These are phyloP conservation scores for Salix arbutifolia DNA, from an alignment of 345 rosid genomes.

Conservation along the genomic window DNA sequence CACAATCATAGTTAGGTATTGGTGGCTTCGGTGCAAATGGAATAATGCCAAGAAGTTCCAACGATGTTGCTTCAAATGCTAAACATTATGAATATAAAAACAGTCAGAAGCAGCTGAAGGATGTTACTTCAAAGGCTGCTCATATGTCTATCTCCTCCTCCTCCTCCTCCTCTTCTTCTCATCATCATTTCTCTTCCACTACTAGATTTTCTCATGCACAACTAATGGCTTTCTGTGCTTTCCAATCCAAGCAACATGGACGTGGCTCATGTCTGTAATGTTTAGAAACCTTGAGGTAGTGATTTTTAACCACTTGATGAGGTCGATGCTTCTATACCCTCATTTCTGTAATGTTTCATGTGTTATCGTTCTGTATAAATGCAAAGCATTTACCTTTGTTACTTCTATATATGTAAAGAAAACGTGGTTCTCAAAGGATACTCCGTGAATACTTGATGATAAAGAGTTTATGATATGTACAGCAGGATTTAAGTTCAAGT, in stretches of 20 bases:
- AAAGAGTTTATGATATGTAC: accelerated
- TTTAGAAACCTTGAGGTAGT: conserved; percentile 71
- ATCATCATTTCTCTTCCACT: neutral
- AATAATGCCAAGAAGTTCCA: neutral
- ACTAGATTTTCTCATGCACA: neutral
- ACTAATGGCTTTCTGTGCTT: neutral
- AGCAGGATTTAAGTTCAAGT: too few relatives aligned
- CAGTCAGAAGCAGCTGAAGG: neutral
- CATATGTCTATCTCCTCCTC: neutral
- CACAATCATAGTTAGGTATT: neutral
- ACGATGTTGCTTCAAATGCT: neutral
- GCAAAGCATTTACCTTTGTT: neutral
- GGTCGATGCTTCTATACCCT: neutral
- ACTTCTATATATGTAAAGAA: neutral
- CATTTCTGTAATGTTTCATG: neutral
- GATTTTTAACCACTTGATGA: neutral
- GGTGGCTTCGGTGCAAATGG: neutral
- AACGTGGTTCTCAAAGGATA: too few relatives aligned
- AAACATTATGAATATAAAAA: neutral
- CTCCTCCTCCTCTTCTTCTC: neutral
- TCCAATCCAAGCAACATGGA: neutral
- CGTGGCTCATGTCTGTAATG: neutral
- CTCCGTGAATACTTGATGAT: too few relatives aligned
- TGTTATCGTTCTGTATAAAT: neutral
- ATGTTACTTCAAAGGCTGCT: neutral